phyloP scores from a whole-genome alignment of 106 monocot species.

The Dendrobium chrysotoxum region DNA sequence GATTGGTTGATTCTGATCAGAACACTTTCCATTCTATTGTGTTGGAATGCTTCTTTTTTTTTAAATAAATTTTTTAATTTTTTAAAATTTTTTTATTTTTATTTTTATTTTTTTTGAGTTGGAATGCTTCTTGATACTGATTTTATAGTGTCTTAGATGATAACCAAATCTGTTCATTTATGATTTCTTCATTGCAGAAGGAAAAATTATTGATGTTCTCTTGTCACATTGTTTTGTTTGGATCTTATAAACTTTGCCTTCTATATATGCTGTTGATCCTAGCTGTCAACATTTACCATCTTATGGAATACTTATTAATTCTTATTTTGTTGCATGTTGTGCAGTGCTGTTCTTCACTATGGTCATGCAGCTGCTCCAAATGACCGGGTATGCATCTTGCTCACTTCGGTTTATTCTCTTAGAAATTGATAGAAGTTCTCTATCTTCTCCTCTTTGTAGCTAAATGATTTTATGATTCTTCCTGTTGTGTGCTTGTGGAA shows the following conservation, averaged over 20 bases:
- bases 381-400: conserved; percentile 51
- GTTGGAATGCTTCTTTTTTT: too few species aligned
- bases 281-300: neutral
- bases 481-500: neutral
- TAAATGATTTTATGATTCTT: neutral
- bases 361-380: conserved; percentile 99
- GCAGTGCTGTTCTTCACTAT: conserved; percentile 96
- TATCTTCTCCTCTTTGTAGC: neutral
- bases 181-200: neutral
- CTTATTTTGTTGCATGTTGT: conserved; percentile 9
- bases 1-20: neutral
- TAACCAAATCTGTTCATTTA: neutral
- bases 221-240: neutral
- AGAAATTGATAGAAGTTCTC: too few species aligned
- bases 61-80: too few species aligned
- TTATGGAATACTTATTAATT: neutral
- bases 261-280: neutral
- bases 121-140: neutral
- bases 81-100: too few species aligned
- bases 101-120: too few species aligned
- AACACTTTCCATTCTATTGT: neutral
- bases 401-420: neutral
- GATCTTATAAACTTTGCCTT: neutral
- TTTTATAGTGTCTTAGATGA: neutral
- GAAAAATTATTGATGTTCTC: neutral